These are phyloP conservation scores for Diaporthe vaccinii DNA, from an alignment of 2,329 filamentous ascomycete genomes.

Conservation along the genomic window DNA sequence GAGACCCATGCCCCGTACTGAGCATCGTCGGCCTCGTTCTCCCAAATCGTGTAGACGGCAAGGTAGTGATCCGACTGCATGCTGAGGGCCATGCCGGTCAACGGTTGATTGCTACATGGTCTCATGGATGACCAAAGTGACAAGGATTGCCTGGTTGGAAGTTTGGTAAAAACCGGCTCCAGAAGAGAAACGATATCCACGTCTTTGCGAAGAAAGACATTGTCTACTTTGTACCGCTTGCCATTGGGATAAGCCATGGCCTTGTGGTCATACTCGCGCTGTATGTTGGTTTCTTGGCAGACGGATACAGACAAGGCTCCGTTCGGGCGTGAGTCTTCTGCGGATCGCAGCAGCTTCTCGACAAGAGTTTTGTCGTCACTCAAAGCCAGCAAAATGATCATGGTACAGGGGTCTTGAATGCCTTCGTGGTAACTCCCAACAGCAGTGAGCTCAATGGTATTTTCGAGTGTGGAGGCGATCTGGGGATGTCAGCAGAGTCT, in stretches of 20 bases:
- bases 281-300: constrained; percentile 2
- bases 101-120: not conserved
- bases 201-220: not conserved
- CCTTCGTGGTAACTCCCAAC: not conserved
- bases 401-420: not conserved
- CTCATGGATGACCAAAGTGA: constrained; percentile 19
- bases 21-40: not conserved
- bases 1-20: not conserved
- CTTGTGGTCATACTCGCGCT: constrained; percentile 14
- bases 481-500: not conserved
- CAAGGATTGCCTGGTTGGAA: constrained; percentile 11
- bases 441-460: constrained; percentile 8
- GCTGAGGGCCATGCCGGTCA: not conserved
- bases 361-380: not conserved
- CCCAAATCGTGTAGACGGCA: constrained; percentile 3
- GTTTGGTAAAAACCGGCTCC: not conserved
- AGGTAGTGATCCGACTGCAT: constrained; percentile 12
- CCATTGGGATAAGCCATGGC: not conserved
- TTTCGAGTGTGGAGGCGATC: not conserved
- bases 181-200: not conserved
- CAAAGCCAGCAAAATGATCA: not conserved
- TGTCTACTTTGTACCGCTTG: constrained; percentile 15
- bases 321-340: not conserved
- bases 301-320: not conserved
- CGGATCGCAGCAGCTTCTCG: not conserved